Conservation (phyloP, 257 asterid species). For the Solanum ahanhuiri region DNA sequence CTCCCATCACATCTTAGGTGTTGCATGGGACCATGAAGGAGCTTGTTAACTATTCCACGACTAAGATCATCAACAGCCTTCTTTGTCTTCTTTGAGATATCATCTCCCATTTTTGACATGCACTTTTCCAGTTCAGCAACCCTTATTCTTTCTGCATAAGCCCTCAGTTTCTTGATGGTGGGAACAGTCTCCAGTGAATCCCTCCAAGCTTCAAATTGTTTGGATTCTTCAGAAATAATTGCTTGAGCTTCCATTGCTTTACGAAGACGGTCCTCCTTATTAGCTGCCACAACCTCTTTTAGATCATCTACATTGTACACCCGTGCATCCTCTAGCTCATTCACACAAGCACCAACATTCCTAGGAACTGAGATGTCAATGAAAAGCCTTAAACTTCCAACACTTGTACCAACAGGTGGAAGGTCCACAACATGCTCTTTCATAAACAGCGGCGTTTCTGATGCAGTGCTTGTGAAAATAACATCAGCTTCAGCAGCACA, state of each 20-base stretch:
- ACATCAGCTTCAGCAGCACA: slow-evolving; percentile 77
- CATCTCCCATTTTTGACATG: slow-evolving; percentile 89
- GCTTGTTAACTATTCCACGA: slow-evolving; percentile 82
- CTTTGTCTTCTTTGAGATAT: slow-evolving; percentile 60
- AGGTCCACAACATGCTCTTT: slow-evolving; percentile 55
- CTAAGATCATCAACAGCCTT: slow-evolving; percentile 89
- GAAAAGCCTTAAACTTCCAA: slow-evolving; percentile 61
- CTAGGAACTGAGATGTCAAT: slow-evolving; percentile 88
- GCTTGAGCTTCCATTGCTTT: slow-evolving; percentile 93
- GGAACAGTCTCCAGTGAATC: slow-evolving; percentile 91
- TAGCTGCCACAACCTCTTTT: slow-evolving; percentile 91
- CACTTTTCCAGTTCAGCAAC: slow-evolving; percentile 83
- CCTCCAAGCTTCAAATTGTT: slow-evolving; percentile 87
- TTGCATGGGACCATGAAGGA: slow-evolving; percentile 98
- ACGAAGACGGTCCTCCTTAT: slow-evolving; percentile 76
- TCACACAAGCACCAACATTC: slow-evolving; percentile 74
- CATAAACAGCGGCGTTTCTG: slow-evolving; percentile 55
- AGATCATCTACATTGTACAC: slow-evolving; percentile 93
- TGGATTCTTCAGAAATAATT: slow-evolving; percentile 72
- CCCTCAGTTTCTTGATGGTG: slow-evolving; percentile 87
- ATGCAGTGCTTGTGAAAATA: slow-evolving; percentile 76
- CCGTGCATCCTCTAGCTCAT: slow-evolving; percentile 49
- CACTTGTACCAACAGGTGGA: slow-evolving; percentile 30
- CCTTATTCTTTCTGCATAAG: slow-evolving; percentile 81
- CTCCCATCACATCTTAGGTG: slow-evolving; percentile 95